phyloP scores from a whole-genome alignment of 2,329 filamentous ascomycete species.

The Sordariomycetes sp. region DNA sequence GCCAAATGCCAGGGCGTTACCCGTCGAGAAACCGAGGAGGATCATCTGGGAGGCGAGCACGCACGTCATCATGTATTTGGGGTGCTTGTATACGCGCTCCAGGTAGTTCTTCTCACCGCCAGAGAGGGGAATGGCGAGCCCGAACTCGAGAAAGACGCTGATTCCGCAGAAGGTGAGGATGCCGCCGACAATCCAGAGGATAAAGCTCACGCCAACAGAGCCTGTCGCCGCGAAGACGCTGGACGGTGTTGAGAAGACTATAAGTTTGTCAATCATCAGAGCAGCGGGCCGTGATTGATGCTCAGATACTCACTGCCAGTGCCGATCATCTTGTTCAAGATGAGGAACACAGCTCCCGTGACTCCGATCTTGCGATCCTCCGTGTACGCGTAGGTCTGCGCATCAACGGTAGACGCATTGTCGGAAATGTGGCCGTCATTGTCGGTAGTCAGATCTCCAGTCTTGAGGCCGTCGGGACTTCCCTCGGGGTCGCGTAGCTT shows the following conservation, averaged over 20 bases:
- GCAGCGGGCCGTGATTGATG: background rate
- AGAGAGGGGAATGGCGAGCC: slow-evolving; percentile 50
- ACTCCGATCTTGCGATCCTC: slow-evolving; percentile 42
- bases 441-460: too few species aligned
- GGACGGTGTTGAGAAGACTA: slow-evolving; percentile 46
- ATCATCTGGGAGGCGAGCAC: slow-evolving; percentile 53
- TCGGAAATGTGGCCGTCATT: background rate
- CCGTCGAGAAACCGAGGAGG: slow-evolving; percentile 50
- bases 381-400: slow-evolving; percentile 28
- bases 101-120: slow-evolving; percentile 61
- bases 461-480: too few species aligned
- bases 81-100: slow-evolving; percentile 50
- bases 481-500: too few species aligned
- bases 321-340: slow-evolving; percentile 50
- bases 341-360: slow-evolving; percentile 42
- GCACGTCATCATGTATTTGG: slow-evolving; percentile 49
- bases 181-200: slow-evolving; percentile 27
- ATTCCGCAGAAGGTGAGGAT: slow-evolving; percentile 50
- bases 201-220: slow-evolving; percentile 29
- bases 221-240: slow-evolving; percentile 41
- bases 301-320: slow-evolving; percentile 38
- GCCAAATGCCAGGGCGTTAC: slow-evolving; percentile 49
- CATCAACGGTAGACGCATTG: slow-evolving; percentile 15
- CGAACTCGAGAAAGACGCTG: slow-evolving; percentile 55
- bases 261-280: background rate